Evolutionary conservation across 1,284 basidiomycete genomes (phyloP).

Genomic region (Porodaedalea pini): DNA sequence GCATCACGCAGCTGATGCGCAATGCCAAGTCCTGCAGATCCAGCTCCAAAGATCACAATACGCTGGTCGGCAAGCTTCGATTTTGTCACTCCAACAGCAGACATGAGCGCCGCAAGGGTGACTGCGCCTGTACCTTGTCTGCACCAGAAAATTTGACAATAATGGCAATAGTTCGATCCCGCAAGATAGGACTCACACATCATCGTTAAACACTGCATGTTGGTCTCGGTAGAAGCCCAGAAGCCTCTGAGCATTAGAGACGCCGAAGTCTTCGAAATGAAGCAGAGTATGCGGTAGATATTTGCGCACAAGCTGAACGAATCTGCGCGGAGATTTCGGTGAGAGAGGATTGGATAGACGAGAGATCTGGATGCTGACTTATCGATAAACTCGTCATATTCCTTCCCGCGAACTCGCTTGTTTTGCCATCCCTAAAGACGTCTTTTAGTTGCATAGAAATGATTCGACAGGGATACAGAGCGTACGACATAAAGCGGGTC

Average conservation of each 20-base stretch:
- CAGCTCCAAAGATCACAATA: constrained; percentile 77
- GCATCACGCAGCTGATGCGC: constrained; percentile 70
- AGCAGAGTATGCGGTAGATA: constrained; percentile 49
- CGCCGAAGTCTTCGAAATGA: constrained; percentile 78
- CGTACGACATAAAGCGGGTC: constrained; percentile 67
- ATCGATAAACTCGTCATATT: constrained; percentile 68
- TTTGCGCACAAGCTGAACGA: constrained; percentile 44
- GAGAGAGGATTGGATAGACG: constrained; percentile 29
- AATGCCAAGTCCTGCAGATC: constrained; percentile 82
- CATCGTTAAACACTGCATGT: constrained; percentile 79
- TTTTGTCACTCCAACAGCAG: constrained; percentile 74
- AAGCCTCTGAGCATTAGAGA: constrained; percentile 70
- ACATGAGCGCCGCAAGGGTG: constrained; percentile 73
- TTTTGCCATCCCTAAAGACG: constrained; percentile 58
- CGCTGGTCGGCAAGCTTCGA: constrained; percentile 68
- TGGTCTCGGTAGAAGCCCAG: constrained; percentile 64
- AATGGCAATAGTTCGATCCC: background rate
- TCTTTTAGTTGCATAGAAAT: background rate
- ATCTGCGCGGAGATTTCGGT: constrained; percentile 28
- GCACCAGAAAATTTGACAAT: constrained; percentile 14
- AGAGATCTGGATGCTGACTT: constrained; percentile 38
- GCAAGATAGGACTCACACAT: constrained; percentile 47
- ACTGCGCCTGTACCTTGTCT: constrained; percentile 87
- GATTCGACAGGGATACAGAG: constrained; percentile 13
- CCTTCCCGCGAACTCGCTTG: constrained; percentile 57